phyloP scores from a whole-genome alignment of 2,329 filamentous ascomycete species.

The Cladosporium sp. region DNA sequence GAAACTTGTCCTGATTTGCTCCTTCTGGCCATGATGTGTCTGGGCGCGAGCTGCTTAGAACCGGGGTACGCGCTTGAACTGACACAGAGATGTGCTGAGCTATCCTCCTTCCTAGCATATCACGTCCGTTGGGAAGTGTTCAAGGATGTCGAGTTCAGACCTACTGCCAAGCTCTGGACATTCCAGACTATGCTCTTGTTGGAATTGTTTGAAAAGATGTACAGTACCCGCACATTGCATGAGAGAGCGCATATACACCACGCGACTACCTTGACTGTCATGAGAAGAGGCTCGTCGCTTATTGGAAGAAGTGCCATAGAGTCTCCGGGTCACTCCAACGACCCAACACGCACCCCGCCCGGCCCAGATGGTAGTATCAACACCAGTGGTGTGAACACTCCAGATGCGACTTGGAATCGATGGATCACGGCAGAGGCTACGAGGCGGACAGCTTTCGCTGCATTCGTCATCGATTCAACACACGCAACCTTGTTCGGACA shows the following conservation, averaged over 20 bases:
- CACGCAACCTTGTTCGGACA: slow-evolving; percentile 98
- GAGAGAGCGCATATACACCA: slow-evolving; percentile 96
- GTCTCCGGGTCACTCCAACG: slow-evolving; percentile 69
- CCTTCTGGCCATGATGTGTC: slow-evolving; percentile 84
- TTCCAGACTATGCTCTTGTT: slow-evolving; percentile 89
- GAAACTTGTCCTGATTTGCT: slow-evolving; percentile 84
- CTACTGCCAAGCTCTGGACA: slow-evolving; percentile 92
- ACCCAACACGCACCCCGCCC: slow-evolving; percentile 46
- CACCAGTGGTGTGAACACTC: slow-evolving; percentile 58
- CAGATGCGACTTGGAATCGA: slow-evolving; percentile 90
- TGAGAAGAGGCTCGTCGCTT: slow-evolving; percentile 88
- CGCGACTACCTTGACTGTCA: slow-evolving; percentile 89
- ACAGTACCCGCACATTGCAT: slow-evolving; percentile 85
- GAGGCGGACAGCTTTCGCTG: slow-evolving; percentile 83
- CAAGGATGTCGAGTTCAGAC: slow-evolving; percentile 84
- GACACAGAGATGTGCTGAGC: slow-evolving; percentile 74
- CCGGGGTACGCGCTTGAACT: slow-evolving; percentile 74
- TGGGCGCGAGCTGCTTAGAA: slow-evolving; percentile 87
- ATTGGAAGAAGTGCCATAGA: slow-evolving; percentile 84
- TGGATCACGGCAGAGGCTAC: slow-evolving; percentile 97
- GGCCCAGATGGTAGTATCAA: slow-evolving; percentile 53
- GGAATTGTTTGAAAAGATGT: slow-evolving; percentile 98
- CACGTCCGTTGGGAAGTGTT: slow-evolving; percentile 96
- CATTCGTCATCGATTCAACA: slow-evolving; percentile 92
- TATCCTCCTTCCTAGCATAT: slow-evolving; percentile 89